Evolutionary conservation across 2,329 filamentous ascomycete species (phyloP).

Genomic region (Colletotrichum scovillei): DNA sequence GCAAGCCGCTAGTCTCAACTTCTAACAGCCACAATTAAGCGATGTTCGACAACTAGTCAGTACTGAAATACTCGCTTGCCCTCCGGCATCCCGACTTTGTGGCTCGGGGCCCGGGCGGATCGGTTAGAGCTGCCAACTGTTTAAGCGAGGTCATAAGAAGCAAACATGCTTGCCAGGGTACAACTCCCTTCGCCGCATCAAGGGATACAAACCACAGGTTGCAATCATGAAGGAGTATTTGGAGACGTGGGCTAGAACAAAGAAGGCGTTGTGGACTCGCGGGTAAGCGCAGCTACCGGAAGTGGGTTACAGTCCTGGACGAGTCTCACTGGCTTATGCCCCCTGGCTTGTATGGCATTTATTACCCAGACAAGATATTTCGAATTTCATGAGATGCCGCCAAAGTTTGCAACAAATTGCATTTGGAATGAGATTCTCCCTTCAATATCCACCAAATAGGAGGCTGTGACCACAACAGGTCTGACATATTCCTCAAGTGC

Average conservation of each 20-base stretch:
- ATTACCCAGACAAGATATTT: constrained; percentile 15
- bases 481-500: rapidly evolving
- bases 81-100: not conserved
- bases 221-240: not conserved
- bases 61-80: not conserved
- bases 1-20: not conserved
- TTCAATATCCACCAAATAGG: not conserved
- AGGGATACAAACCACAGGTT: not conserved
- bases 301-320: not conserved
- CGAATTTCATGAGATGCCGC: constrained; percentile 8
- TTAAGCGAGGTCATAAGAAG: not conserved
- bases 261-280: not conserved
- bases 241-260: not conserved
- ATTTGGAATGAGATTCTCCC: not conserved
- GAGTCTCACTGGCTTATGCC: not conserved
- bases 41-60: constrained; percentile 11
- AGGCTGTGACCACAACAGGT: not conserved
- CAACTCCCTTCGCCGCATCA: not conserved
- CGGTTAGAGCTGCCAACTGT: not conserved
- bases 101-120: not conserved
- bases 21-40: constrained; percentile 15
- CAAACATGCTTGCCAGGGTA: not conserved
- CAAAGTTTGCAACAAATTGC: not conserved
- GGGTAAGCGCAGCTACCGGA: not conserved
- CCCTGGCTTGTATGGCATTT: constrained; percentile 1